phyloP scores from a whole-genome alignment of 2,329 filamentous ascomycete genomes.

The Pyrenophora graminea region DNA sequence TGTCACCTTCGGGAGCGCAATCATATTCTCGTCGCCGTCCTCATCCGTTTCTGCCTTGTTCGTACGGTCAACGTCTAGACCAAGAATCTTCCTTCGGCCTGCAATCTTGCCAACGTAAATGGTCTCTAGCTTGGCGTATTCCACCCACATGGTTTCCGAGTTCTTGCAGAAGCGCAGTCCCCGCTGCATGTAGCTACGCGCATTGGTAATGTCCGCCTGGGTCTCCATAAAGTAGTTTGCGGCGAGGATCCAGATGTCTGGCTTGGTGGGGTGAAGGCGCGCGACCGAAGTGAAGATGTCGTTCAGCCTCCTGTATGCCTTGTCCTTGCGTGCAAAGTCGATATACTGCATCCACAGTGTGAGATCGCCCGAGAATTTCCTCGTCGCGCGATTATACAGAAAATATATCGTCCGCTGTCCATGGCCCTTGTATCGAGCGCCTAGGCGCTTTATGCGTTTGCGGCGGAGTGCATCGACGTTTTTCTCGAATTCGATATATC shows the following conservation, averaged over 20 bases:
- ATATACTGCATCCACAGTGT: constrained; percentile 90
- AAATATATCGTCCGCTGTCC: constrained; percentile 85
- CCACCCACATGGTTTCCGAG: constrained; percentile 76
- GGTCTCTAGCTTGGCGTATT: constrained; percentile 91
- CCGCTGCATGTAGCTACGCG: constrained; percentile 83
- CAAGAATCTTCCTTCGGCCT: constrained; percentile 69
- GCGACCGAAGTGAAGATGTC: constrained; percentile 70
- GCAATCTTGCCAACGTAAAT: constrained; percentile 85
- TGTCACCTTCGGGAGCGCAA: constrained; percentile 62
- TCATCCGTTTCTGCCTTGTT: constrained; percentile 51
- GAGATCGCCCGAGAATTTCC: constrained; percentile 80
- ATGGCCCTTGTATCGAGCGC: constrained; percentile 70
- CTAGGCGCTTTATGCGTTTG: constrained; percentile 81
- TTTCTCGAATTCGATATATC: constrained; percentile 76
- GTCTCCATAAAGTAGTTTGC: constrained; percentile 77
- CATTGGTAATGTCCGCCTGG: constrained; percentile 84
- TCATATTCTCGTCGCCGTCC: constrained; percentile 55
- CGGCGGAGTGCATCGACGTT: constrained; percentile 73
- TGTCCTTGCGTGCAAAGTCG: constrained; percentile 72
- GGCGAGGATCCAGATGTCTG: constrained; percentile 81
- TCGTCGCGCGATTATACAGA: constrained; percentile 83
- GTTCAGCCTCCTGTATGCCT: constrained; percentile 63
- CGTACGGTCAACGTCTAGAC: constrained; percentile 57
- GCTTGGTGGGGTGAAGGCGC: constrained; percentile 81
- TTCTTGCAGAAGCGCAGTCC: constrained; percentile 86